A percentile compares a stretch with the other conserved stretches of the same genome.
phyloP scores from a whole-genome alignment of 1,139 yeast species.

The Arxiozyma slooffiae region DNA sequence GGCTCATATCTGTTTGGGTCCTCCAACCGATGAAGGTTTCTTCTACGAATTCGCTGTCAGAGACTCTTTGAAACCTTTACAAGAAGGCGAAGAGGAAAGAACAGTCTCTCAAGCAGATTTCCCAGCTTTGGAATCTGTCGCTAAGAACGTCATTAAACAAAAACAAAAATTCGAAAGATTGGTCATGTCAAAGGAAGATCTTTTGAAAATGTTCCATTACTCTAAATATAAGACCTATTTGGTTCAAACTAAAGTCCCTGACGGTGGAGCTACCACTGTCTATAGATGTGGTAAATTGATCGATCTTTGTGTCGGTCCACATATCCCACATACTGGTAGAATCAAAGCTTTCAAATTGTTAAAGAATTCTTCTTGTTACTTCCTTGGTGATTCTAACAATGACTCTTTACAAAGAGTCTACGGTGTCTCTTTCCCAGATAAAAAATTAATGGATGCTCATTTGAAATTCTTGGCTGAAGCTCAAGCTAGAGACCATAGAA shows the following conservation, averaged over 20 bases:
- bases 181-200: conserved; percentile 82
- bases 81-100: conserved; percentile 49
- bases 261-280: conserved; percentile 91
- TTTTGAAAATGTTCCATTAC: conserved; percentile 87
- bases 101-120: conserved; percentile 79
- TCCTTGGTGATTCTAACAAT: conserved; percentile 84
- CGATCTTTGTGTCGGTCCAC: conserved; percentile 97
- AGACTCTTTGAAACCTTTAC: conserved; percentile 29
- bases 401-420: conserved; percentile 96
- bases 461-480: conserved; percentile 94
- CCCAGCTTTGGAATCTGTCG: conserved; percentile 72
- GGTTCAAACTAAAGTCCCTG: conserved; percentile 83
- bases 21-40: conserved; percentile 97
- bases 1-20: conserved; percentile 87
- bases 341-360: conserved; percentile 89
- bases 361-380: conserved; percentile 94
- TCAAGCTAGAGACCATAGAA: conserved; percentile 93
- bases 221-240: conserved; percentile 91
- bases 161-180: conserved; percentile 94
- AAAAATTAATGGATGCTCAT: conserved; percentile 92
- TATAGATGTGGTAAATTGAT: conserved; percentile 97
- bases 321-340: conserved; percentile 94
- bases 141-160: conserved; percentile 87
- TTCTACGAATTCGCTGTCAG: conserved; percentile 93
- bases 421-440: conserved; percentile 98